phyloP scores from a whole-genome alignment of 1,139 yeast genomes.

The Nakaseomyces nivariensis region DNA sequence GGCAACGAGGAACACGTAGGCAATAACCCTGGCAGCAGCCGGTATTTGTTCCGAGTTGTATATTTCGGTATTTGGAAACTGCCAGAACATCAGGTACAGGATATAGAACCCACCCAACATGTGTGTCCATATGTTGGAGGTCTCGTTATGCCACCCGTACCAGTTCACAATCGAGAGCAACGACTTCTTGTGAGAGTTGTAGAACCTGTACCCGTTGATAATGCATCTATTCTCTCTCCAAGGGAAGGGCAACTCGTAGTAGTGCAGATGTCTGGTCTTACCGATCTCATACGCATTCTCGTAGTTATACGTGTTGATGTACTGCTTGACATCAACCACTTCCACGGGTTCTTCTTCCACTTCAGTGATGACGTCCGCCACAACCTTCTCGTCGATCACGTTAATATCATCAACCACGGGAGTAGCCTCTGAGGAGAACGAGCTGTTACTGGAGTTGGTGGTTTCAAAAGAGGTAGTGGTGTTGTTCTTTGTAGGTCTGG shows the following conservation, averaged over 20 bases:
- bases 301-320: constrained; percentile 45
- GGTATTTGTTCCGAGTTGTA: constrained; percentile 31
- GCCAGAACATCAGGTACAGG: constrained; percentile 45
- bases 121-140: constrained; percentile 93
- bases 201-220: constrained; percentile 76
- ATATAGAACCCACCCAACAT: constrained; percentile 55
- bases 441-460: background rate
- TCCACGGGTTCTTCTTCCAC: background rate
- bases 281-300: constrained; percentile 52
- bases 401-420: background rate
- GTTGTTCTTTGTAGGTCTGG: background rate
- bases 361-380: background rate
- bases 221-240: constrained; percentile 93
- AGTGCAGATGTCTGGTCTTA: constrained; percentile 50
- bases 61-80: constrained; percentile 50
- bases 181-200: constrained; percentile 53
- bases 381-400: background rate
- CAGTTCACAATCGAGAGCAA: constrained; percentile 23
- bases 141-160: constrained; percentile 67
- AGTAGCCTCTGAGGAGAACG: constrained; percentile 1
- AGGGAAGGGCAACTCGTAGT: constrained; percentile 79
- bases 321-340: constrained; percentile 17
- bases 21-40: constrained; percentile 36
- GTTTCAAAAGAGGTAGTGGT: background rate
- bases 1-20: constrained; percentile 58